phyloP scores from a whole-genome alignment of 345 rosid species.

The Eucalyptus erythrocorys region DNA sequence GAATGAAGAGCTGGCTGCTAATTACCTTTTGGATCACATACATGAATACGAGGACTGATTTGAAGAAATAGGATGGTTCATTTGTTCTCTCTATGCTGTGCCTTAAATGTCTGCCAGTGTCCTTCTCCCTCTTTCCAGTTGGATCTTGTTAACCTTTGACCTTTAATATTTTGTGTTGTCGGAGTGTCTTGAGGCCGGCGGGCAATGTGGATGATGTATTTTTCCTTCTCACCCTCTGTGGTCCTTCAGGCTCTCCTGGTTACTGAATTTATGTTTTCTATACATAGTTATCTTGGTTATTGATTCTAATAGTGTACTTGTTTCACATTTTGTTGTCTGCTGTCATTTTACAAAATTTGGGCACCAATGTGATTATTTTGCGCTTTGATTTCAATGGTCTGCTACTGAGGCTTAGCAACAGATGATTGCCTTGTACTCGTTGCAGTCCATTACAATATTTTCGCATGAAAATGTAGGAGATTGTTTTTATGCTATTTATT shows the following conservation, averaged over 20 bases:
- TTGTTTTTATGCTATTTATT: neutral
- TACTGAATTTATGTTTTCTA: neutral
- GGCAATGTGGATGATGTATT: neutral
- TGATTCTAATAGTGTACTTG: neutral
- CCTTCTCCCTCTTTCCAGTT: neutral
- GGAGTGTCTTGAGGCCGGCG: neutral
- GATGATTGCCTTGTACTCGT: neutral
- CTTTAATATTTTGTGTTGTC: neutral
- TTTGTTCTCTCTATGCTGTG: neutral
- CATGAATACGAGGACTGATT: constrained; percentile 75
- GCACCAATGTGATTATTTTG: neutral
- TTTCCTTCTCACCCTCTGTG: neutral
- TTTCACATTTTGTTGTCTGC: neutral
- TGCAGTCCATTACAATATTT: neutral
- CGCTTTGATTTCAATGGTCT: neutral
- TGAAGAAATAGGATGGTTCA: neutral
- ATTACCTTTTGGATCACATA: constrained; percentile 90
- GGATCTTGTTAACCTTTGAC: neutral
- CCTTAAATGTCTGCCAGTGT: neutral
- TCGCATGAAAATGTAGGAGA: neutral
- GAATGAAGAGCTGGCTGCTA: constrained; percentile 95
- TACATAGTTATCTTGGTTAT: neutral
- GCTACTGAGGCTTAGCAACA: neutral
- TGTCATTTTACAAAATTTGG: neutral
- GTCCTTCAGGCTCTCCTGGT: neutral